phyloP scores from a whole-genome alignment of 2,329 filamentous ascomycete species.

The Alternaria consortialis region DNA sequence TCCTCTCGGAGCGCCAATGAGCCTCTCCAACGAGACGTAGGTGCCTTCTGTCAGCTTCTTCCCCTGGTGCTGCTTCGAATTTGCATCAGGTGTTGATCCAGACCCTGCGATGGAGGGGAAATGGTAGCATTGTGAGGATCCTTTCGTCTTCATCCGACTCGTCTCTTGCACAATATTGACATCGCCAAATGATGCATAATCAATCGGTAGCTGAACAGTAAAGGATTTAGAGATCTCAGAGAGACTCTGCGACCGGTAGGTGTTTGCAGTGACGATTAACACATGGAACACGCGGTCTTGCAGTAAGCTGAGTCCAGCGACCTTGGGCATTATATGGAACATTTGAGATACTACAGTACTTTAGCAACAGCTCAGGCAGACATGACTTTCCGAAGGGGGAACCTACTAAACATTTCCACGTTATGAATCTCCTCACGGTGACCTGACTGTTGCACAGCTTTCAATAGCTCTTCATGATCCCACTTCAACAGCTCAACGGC shows the following conservation, averaged over 20 bases:
- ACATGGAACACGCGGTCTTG: slow-evolving; percentile 72
- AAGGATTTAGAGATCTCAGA: slow-evolving; percentile 61
- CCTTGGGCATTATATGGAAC: slow-evolving; percentile 65
- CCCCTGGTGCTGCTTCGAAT: slow-evolving; percentile 49
- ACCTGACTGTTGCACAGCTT: slow-evolving; percentile 32
- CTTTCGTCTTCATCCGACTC: slow-evolving; percentile 25
- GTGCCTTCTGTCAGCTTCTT: slow-evolving; percentile 64
- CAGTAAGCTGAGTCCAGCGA: slow-evolving; percentile 57
- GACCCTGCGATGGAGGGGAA: slow-evolving; percentile 1
- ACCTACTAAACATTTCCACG: slow-evolving; percentile 52
- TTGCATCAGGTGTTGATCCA: slow-evolving; percentile 14
- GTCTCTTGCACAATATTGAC: slow-evolving; percentile 20
- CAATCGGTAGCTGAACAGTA: slow-evolving; percentile 61
- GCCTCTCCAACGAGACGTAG: slow-evolving; percentile 70
- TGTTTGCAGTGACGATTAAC: slow-evolving; percentile 64
- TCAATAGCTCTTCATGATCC: slow-evolving; percentile 46
- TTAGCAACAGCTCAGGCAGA: slow-evolving; percentile 11
- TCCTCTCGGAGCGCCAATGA: slow-evolving; percentile 16
- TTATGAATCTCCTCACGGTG: slow-evolving; percentile 32
- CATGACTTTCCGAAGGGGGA: not conserved
- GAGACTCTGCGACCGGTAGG: slow-evolving; percentile 23
- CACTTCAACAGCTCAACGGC: slow-evolving; percentile 56
- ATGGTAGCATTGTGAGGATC: slow-evolving; percentile 15
- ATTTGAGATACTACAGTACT: slow-evolving; percentile 65
- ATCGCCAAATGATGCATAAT: slow-evolving; percentile 56